A percentile compares a stretch with the other conserved stretches of the same genome.
phyloP scores from a whole-genome alignment of 768 basidiomycete genomes.

The Phallus indusiatus region DNA sequence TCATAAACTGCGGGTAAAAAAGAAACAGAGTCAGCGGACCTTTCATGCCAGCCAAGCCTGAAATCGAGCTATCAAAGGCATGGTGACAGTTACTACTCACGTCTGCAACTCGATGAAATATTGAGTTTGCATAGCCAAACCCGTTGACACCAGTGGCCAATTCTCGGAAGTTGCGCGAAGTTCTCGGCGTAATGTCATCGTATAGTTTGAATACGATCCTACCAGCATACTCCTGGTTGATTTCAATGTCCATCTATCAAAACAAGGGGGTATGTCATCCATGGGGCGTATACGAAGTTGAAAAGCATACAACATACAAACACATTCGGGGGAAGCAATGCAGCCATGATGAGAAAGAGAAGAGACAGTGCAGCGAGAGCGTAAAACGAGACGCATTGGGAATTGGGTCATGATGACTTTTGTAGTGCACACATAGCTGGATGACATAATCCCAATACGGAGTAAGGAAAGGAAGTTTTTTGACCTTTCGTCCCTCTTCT shows the following conservation, averaged over 20 bases:
- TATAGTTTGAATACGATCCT: conserved; percentile 80
- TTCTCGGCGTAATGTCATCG: conserved; percentile 69
- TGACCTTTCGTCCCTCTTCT: background rate
- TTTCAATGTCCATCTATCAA: conserved; percentile 8
- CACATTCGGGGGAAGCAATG: background rate
- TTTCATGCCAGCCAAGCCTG: background rate
- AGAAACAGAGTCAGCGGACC: background rate
- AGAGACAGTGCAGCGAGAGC: background rate
- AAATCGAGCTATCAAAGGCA: background rate
- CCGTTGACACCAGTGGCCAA: conserved; percentile 58
- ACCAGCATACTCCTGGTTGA: conserved; percentile 22
- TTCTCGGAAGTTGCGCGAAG: conserved; percentile 73
- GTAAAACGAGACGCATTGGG: background rate
- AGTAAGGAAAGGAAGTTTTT: background rate
- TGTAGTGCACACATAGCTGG: background rate
- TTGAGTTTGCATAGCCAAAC: conserved; percentile 61
- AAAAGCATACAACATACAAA: background rate
- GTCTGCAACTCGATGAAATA: conserved; percentile 47
- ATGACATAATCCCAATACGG: background rate
- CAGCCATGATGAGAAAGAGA: background rate
- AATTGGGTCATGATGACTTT: background rate
- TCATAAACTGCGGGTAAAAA: conserved; percentile 2
- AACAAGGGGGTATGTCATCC: background rate
- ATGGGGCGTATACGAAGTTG: background rate
- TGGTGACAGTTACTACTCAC: background rate